phyloP scores from a whole-genome alignment of 2,329 filamentous ascomycete species.

The Bisporella sp. region DNA sequence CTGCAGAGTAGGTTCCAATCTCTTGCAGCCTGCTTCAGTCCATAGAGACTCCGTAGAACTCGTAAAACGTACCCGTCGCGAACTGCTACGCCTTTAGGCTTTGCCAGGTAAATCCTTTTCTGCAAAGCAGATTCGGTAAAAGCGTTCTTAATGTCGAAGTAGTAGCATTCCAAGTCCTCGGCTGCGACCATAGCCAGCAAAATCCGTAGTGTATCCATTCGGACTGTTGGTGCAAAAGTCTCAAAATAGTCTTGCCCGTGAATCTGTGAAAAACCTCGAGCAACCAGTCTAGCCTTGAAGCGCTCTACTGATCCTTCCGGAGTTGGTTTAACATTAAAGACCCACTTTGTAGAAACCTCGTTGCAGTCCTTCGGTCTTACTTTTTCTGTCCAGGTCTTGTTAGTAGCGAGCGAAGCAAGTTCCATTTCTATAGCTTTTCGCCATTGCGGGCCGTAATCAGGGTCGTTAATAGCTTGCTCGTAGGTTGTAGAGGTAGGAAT shows the following conservation, averaged over 20 bases:
- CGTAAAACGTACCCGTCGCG: background rate
- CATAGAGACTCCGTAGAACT: background rate
- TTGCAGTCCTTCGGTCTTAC: conserved; percentile 12
- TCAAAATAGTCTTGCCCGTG: background rate
- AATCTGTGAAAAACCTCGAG: background rate
- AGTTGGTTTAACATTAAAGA: conserved; percentile 6
- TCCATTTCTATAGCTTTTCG: background rate
- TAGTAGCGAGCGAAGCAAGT: background rate
- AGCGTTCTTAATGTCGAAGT: conserved; percentile 1
- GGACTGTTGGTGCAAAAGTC: conserved; percentile 1
- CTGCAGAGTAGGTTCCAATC: background rate
- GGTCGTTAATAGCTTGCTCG: background rate
- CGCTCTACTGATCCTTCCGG: background rate
- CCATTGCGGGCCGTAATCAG: background rate
- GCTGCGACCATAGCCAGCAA: background rate
- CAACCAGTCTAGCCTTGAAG: background rate
- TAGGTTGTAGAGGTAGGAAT: too few relatives aligned
- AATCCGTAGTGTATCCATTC: background rate
- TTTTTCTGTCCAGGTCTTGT: background rate
- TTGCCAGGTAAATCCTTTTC: background rate
- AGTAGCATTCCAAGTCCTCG: conserved; percentile 2
- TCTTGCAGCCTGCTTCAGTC: background rate
- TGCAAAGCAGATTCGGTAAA: background rate
- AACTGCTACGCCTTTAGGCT: background rate
- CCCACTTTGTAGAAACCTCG: conserved; percentile 20